Conservation (phyloP, 148 eudicot genomes). For the Salicornia ramosissima region DNA sequence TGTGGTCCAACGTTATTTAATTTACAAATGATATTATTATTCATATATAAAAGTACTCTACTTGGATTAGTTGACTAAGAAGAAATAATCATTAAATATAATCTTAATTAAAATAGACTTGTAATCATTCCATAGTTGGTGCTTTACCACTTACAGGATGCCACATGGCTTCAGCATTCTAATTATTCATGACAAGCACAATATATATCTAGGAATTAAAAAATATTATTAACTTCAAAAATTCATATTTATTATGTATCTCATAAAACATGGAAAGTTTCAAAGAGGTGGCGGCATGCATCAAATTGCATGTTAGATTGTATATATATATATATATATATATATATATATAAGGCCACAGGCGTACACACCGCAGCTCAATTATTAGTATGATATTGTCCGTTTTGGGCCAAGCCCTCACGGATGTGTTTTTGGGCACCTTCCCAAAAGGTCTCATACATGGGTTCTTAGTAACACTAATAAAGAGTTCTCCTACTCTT, state of each 20-base stretch:
- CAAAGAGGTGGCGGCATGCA: slow-evolving; percentile 1
- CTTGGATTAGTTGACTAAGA: background rate
- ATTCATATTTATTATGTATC: too few species aligned
- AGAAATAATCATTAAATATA: background rate
- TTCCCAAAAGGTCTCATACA: too few species aligned
- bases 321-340: slow-evolving; percentile 2
- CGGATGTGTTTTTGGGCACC: too few species aligned
- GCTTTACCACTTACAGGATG: slow-evolving; percentile 22
- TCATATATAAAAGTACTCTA: background rate
- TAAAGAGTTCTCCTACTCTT: too few species aligned
- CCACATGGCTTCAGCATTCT: slow-evolving; percentile 24
- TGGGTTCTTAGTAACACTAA: too few species aligned
- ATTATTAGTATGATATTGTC: too few species aligned
- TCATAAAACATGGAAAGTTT: background rate
- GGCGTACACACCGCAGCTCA: too few species aligned
- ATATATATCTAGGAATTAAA: background rate
- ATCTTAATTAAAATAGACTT: slow-evolving; percentile 11
- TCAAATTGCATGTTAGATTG: background rate
- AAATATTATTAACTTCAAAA: too few species aligned
- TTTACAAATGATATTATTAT: background rate
- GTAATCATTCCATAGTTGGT: slow-evolving; percentile 6
- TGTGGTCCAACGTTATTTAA: slow-evolving; percentile 4
- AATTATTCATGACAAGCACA: slow-evolving; percentile 24
- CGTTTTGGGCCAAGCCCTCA: too few species aligned
- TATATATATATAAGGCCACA: too few species aligned